Percentiles rank a stretch among this genome's conserved stretches.
Conservation (phyloP, 495 filamentous ascomycete species). For the Sabuloglossum arenarium region DNA sequence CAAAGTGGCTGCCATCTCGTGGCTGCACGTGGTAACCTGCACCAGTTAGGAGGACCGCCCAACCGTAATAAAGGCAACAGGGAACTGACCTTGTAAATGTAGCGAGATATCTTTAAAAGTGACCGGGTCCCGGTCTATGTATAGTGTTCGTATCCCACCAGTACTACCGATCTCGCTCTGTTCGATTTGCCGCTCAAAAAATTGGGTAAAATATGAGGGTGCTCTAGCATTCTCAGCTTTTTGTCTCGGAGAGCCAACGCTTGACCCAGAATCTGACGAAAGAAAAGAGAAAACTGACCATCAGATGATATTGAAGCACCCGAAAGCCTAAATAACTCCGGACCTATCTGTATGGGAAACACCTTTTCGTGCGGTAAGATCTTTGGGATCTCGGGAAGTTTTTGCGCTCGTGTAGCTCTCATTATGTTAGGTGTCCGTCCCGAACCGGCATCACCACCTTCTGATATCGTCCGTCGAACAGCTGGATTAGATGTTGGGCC, state of each 20-base stretch:
- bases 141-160: constrained; percentile 47
- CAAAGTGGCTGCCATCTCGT: constrained; percentile 66
- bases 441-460: background rate
- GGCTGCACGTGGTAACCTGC: constrained; percentile 68
- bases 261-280: background rate
- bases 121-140: constrained; percentile 84
- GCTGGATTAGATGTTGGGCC: background rate
- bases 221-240: constrained; percentile 43
- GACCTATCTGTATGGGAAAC: constrained; percentile 88
- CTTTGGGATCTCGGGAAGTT: background rate
- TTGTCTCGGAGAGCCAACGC: background rate
- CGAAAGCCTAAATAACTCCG: constrained; percentile 75
- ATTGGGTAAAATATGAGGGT: constrained; percentile 92
- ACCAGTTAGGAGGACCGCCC: background rate
- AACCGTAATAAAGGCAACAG: background rate
- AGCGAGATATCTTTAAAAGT: constrained; percentile 79
- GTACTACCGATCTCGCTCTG: constrained; percentile 36
- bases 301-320: constrained; percentile 92
- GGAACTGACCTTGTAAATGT: constrained; percentile 57
- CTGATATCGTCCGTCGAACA: background rate
- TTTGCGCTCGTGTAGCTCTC: background rate
- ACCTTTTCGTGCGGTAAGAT: constrained; percentile 39
- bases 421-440: background rate
- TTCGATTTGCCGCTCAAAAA: constrained; percentile 69
- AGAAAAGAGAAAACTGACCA: constrained; percentile 37